Evolutionary conservation across 73 alveolate genomes (phyloP).

Genomic region (Durusdinium trenchii): DNA sequence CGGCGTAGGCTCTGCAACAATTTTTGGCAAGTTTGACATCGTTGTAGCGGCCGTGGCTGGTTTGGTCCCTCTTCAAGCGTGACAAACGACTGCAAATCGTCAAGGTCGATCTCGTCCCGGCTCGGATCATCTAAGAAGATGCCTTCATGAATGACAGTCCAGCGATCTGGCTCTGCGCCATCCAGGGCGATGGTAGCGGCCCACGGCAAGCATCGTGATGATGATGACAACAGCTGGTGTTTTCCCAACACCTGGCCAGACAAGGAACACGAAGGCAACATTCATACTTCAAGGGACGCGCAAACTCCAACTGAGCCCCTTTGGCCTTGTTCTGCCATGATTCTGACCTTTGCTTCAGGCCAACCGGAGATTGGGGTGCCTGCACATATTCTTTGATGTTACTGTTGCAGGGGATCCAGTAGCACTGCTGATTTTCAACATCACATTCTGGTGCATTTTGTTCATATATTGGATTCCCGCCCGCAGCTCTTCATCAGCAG

Average conservation of each 20-base stretch:
- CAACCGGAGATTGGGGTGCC: conserved; percentile 48
- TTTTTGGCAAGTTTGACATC: too few relatives aligned
- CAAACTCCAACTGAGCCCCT: background rate
- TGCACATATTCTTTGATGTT: background rate
- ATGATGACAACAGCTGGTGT: background rate
- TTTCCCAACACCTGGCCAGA: conserved; percentile 43
- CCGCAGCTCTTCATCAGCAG: background rate
- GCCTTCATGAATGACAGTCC: conserved; percentile 16
- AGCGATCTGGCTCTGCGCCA: conserved; percentile 43
- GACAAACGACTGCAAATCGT: too few relatives aligned
- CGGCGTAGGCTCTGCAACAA: too few relatives aligned
- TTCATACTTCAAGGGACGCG: background rate
- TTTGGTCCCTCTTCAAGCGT: too few relatives aligned
- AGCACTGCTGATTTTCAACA: background rate
- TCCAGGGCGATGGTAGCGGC: conserved; percentile 27
- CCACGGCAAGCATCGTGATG: background rate
- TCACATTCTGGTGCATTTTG: conserved; percentile 43
- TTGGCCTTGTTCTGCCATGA: conserved; percentile 38
- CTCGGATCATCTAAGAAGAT: conserved; percentile 28
- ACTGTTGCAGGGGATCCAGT: background rate
- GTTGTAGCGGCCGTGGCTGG: too few relatives aligned
- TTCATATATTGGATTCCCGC: conserved; percentile 6
- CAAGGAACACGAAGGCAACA: conserved; percentile 11
- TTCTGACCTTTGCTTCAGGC: background rate
- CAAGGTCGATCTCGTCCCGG: background rate